Conservation (phyloP, 805 yeast genomes). For the Monosporozyma servazzii region DNA sequence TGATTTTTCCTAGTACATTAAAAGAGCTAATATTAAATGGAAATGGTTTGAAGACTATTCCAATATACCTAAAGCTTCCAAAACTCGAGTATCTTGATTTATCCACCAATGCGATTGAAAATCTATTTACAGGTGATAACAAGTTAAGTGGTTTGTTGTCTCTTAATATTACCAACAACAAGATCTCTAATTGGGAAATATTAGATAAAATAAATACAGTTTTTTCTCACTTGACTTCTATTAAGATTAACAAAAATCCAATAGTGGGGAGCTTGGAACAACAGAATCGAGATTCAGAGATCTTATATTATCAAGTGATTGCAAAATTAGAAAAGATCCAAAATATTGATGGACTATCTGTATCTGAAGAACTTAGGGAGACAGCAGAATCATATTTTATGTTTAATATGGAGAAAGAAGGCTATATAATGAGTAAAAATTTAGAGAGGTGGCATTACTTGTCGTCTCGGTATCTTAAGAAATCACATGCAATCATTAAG, state of each 20-base stretch:
- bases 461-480: constrained; percentile 27
- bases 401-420: constrained; percentile 34
- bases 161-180: constrained; percentile 47
- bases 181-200: constrained; percentile 37
- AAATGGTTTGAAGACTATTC: constrained; percentile 10
- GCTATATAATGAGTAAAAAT: constrained; percentile 18
- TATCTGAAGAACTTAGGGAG: constrained; percentile 39
- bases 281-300: constrained; percentile 4
- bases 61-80: constrained; percentile 3
- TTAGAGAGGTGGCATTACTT: constrained; percentile 36
- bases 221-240: constrained; percentile 37
- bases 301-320: constrained; percentile 30
- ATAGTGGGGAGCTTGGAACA: constrained; percentile 18
- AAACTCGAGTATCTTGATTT: constrained; percentile 5
- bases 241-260: constrained; percentile 49
- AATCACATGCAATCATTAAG: not conserved
- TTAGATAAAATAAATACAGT: constrained; percentile 35
- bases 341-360: constrained; percentile 49
- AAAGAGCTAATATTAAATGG: constrained; percentile 12
- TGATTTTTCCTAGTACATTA: constrained; percentile 8
- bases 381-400: constrained; percentile 66
- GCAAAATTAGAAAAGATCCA: constrained; percentile 37
- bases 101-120: constrained; percentile 9
- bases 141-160: constrained; percentile 7
- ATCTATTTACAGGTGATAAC: not conserved